phyloP scores from a whole-genome alignment of 179 eudicot genomes.

The Sideroxylon spinosum region DNA sequence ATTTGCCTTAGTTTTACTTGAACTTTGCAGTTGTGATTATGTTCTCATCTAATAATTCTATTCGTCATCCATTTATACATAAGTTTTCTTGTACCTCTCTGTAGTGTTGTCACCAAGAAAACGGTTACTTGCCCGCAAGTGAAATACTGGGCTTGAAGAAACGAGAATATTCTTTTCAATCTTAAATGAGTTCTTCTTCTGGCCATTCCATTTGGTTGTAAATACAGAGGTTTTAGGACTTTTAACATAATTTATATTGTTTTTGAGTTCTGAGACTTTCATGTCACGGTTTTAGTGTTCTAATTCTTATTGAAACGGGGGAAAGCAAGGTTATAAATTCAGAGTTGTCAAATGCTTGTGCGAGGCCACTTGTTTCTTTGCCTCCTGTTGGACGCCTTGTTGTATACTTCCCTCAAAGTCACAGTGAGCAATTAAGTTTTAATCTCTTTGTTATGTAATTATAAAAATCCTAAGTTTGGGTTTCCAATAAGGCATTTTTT shows the following conservation, averaged over 20 bases:
- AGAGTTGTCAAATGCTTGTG: conserved; percentile 58
- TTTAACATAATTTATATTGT: not conserved
- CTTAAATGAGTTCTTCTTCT: too few relatives aligned
- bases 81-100: too few relatives aligned
- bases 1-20: not conserved
- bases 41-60: not conserved
- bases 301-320: conserved; percentile 29
- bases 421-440: conserved; percentile 84
- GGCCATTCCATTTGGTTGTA: not conserved
- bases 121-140: not conserved
- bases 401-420: conserved; percentile 98
- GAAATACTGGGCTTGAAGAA: not conserved
- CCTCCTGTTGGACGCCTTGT: conserved; percentile 96
- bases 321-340: conserved; percentile 70
- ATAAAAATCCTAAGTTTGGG: too few relatives aligned
- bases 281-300: too few relatives aligned
- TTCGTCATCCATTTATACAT: not conserved
- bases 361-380: conserved; percentile 87
- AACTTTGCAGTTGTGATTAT: not conserved
- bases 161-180: not conserved
- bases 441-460: too few relatives aligned
- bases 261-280: too few relatives aligned
- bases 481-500: not conserved
- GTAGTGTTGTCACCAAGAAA: not conserved
- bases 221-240: not conserved